Conservation (phyloP, 805 yeast genomes). For the Saccharomycopsis fermentans region DNA sequence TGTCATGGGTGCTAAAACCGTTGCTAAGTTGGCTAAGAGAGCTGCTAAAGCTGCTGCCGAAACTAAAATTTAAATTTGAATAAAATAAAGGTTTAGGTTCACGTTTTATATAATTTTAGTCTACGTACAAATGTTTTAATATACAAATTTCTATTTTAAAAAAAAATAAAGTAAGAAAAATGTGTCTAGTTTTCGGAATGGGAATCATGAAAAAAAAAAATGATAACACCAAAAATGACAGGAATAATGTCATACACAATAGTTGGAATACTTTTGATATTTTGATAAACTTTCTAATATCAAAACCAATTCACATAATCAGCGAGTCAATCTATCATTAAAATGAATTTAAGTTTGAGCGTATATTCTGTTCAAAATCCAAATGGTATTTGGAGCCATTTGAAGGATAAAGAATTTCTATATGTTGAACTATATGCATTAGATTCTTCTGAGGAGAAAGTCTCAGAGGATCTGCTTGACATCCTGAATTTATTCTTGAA, state of each 20-base stretch:
- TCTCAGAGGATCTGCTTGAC: not conserved
- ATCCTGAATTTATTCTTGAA: not conserved
- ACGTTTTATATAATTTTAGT: not conserved
- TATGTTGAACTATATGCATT: not conserved
- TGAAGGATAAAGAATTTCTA: conserved; percentile 3
- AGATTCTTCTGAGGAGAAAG: not conserved
- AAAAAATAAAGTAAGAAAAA: not conserved
- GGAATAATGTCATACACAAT: too few relatives aligned
- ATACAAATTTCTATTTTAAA: conserved; percentile 1
- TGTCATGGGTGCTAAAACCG: conserved; percentile 90
- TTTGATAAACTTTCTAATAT: too few relatives aligned
- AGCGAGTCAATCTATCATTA: not conserved
- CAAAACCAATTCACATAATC: too few relatives aligned
- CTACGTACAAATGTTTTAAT: not conserved
- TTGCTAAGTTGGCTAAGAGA: conserved; percentile 71
- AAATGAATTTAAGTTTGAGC: not conserved
- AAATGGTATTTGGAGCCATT: conserved; percentile 5
- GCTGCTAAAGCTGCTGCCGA: conserved; percentile 34
- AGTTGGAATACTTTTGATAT: too few relatives aligned
- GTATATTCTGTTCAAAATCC: conserved; percentile 2
- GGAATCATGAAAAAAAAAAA: not conserved
- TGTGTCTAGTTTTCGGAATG: not conserved
- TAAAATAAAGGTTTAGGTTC: not conserved
- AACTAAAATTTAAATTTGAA: conserved; percentile 16
- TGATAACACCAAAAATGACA: not conserved